Base-by-base conservation (phyloP, 2,329 filamentous ascomycete species). In the Fonsecaea erecta region DNA sequence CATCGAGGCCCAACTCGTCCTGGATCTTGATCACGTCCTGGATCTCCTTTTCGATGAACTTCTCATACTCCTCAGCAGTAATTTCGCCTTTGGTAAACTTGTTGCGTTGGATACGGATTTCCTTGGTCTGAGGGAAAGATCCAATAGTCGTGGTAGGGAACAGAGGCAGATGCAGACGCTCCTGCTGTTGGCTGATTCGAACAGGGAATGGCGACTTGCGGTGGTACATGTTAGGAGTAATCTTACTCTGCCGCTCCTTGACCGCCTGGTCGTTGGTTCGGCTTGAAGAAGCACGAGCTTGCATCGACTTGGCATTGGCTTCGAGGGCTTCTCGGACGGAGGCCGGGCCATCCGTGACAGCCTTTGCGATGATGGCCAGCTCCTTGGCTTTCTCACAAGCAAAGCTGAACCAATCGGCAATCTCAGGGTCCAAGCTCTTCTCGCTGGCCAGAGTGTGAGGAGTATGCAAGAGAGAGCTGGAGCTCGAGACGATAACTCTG, bases 101-200 rank as follows among this genome's bases (percentile, higher is more conserved):
- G 88, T 95, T 96, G 77, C 95, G 91, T 83, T 93, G 89, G 75
- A 96, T 84, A 83, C 95, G 93, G 83, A 99, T 99, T 82, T 98
- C 92, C 86, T 94, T 93, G 80, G 95, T 99, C 86, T 99, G 95
- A 74, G 95, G 95, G 91, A 99, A 99, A 64, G 94, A 98, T 74
- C 95, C 95, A 73, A 99, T 99, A 79, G 95, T 99, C 80, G 95
- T 99, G 78, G 95, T 99, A 71, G 95, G 95, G 91, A 99, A 99
- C 72, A 94, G 85, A 73, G 95, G 95, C 68, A 99, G 91, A 78
- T 91, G 93, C 77, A 99, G 91, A 82, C 92, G 89, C 82, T 90
- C 88, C 85, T 94, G 90, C 85, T 99, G 95, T 80, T 92, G 87
- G 70, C 88, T 84, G 75, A 96, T 95, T 82, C 95, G 91, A 73